These are phyloP conservation scores for Fagopyrum esculentum DNA, from an alignment of 148 eudicot species.

Conservation along the genomic window DNA sequence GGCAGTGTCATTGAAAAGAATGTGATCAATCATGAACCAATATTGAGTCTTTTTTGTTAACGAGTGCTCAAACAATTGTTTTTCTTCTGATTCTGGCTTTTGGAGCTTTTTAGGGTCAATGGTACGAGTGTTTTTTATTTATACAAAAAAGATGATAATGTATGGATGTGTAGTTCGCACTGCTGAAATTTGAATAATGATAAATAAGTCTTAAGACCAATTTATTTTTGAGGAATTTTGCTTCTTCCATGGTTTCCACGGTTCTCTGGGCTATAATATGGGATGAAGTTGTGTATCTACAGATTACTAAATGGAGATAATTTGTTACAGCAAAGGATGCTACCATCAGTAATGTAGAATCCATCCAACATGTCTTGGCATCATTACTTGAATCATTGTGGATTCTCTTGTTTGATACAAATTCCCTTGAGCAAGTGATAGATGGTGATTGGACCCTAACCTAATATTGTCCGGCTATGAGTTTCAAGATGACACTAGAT, in stretches of 20 bases:
- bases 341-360: neutral
- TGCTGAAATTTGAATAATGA: neutral
- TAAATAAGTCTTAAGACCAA: neutral
- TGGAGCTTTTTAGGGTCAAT: neutral
- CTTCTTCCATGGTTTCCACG: neutral
- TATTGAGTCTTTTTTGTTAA: neutral
- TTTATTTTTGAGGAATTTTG: neutral
- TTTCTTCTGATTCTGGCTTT: neutral
- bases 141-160: neutral
- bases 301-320: neutral
- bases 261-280: neutral
- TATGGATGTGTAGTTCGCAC: neutral
- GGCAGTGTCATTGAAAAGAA: neutral
- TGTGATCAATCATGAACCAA: neutral
- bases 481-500: neutral
- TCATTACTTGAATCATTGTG: neutral
- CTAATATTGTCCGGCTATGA: neutral
- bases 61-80: neutral
- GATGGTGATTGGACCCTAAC: neutral
- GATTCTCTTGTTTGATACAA: constrained; percentile 2
- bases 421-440: neutral
- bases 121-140: neutral
- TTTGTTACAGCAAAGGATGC: neutral
- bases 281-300: neutral
- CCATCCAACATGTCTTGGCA: neutral